A percentile compares a stretch with the other conserved stretches of the same genome.
Evolutionary conservation across 148 eudicot genomes (phyloP).

Genomic region (Rhododendron henanense): DNA sequence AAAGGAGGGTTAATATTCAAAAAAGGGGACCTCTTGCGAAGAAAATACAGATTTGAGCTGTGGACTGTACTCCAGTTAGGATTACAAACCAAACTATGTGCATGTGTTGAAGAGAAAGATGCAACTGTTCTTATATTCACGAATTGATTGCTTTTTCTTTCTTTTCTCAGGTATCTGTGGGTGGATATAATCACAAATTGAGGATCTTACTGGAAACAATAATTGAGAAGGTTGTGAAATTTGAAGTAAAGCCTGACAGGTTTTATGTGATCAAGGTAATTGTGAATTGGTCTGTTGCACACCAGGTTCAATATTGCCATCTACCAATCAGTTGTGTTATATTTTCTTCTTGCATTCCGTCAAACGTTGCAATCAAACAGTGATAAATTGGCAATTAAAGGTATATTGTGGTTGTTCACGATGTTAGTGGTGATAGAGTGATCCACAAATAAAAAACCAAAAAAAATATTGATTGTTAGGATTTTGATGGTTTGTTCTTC

Average conservation of each 20-base stretch:
- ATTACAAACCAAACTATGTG: neutral
- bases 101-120: neutral
- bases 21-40: neutral
- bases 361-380: neutral
- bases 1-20: neutral
- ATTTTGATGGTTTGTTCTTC: neutral
- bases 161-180: slow-evolving; percentile 55
- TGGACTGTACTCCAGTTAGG: neutral
- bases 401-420: neutral
- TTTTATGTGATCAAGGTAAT: slow-evolving; percentile 89
- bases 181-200: slow-evolving; percentile 92
- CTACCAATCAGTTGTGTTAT: neutral
- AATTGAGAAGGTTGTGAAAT: slow-evolving; percentile 67
- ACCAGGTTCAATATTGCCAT: neutral
- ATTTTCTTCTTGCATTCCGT: neutral
- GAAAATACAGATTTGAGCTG: neutral
- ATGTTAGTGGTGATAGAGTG: neutral
- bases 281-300: neutral
- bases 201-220: slow-evolving; percentile 75
- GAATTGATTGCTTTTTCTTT: neutral
- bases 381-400: neutral
- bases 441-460: neutral
- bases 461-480: neutral
- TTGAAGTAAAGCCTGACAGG: slow-evolving; percentile 87
- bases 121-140: neutral